Base-by-base conservation (phyloP, 2,329 filamentous ascomycete species). In the Colletotrichum orchidophilum region DNA sequence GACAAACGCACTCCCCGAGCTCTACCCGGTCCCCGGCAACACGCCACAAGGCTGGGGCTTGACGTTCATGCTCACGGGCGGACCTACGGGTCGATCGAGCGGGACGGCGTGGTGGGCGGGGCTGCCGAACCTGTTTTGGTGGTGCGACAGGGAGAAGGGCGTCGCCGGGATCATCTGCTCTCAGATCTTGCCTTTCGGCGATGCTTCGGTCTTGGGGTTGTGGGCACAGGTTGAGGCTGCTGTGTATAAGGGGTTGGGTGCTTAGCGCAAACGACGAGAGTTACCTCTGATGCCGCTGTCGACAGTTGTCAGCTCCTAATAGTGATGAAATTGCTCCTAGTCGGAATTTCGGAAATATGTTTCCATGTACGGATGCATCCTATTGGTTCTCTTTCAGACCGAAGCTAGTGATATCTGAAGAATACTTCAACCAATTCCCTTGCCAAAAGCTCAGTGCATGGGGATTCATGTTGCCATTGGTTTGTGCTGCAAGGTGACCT, bases 31-130 rank as follows among this genome's bases (percentile, higher is more conserved):
- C 1, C 58, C 78, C 0, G 76, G 78, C 0, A 75, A 86, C 70
- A 84, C 83, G 52, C 87, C 90, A 0, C 90, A 92, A 75, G 91
- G 91, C 12, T 93, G 90, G 90, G 90, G 90, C 0, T 79, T 93
- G 35, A 86, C 84, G 0, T 89, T 90, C 59, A 87, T 91, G 84
- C 87, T 78, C 18, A 77, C 80, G 24, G 83, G 84, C 0, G 84
- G 84, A 0, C 74, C 77, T 1, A 88, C 89, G 3, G 89, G 90
- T 0, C 82, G 89, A 9, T 87, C 87, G 0, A 78, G 73, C 2
- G 81, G 83, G 2, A 90, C 88, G 0, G 86, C 75, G 0, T 84
- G 82, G 75, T 92, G 90, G 90, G 87, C 87, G 1, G 90, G 90
- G 0, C 74, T 92, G 33, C 78, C 88, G 3, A 92, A 92, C 76